Conservation (phyloP, 768 basidiomycete genomes). For the Gymnopilus dilepis region DNA sequence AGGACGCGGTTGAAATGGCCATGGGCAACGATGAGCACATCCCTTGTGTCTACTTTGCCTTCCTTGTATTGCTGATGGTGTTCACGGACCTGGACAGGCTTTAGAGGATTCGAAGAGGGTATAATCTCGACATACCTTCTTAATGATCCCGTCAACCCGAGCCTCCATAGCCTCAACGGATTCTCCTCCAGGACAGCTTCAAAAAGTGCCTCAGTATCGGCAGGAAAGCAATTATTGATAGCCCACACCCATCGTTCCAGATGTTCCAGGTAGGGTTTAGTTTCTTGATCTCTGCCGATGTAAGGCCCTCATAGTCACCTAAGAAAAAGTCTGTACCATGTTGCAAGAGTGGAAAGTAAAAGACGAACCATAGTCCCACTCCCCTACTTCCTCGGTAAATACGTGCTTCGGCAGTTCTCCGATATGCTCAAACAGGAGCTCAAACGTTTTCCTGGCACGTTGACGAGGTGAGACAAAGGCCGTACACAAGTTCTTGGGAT, state of each 20-base stretch:
- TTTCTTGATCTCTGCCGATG: slow-evolving; percentile 76
- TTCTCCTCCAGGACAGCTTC: slow-evolving; percentile 89
- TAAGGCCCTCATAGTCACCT: slow-evolving; percentile 87
- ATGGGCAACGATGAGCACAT: slow-evolving; percentile 90
- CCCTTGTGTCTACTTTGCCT: slow-evolving; percentile 67
- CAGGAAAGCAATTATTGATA: not conserved
- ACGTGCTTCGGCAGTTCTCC: slow-evolving; percentile 52
- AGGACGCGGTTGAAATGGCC: slow-evolving; percentile 69
- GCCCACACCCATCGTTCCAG: slow-evolving; percentile 78
- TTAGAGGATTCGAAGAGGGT: not conserved
- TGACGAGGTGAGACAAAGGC: slow-evolving; percentile 87
- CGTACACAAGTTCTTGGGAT: slow-evolving; percentile 77
- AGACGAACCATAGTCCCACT: slow-evolving; percentile 81
- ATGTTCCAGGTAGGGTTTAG: slow-evolving; percentile 73
- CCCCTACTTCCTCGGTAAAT: slow-evolving; percentile 69
- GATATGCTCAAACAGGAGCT: slow-evolving; percentile 69
- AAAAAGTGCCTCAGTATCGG: not conserved
- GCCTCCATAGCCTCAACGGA: slow-evolving; percentile 76
- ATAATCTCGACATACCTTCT: slow-evolving; percentile 49
- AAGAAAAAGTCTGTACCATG: too few relatives aligned
- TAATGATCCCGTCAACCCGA: slow-evolving; percentile 79
- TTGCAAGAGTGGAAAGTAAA: not conserved
- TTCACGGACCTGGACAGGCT: slow-evolving; percentile 60
- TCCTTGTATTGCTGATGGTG: slow-evolving; percentile 75
- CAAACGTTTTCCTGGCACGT: slow-evolving; percentile 86